Base-by-base conservation (phyloP, 163 green algal genomes). In the Scenedesmus sp. region DNA sequence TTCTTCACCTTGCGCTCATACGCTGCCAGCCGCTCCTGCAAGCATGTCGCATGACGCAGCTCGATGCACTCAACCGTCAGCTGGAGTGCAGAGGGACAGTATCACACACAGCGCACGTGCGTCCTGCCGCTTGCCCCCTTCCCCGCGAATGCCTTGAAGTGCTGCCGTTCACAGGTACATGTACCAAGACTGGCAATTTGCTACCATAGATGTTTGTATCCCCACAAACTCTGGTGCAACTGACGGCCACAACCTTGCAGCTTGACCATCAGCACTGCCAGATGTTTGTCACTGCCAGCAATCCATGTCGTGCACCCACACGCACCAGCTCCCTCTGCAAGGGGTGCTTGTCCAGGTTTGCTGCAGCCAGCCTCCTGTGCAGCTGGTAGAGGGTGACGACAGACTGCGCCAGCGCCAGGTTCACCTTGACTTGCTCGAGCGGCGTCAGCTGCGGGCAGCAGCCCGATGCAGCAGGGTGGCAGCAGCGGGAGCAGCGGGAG, bases 1-100 rank as follows among this genome's bases (percentile, higher is more conserved):
- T 93, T 93, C n/a, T 86, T 78, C 65, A 97, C 86, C 70, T 96
- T 97, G 37, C 93, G 90, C 51, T 88, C 53, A 46, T 95, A 97
- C 24, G 61, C 53, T 15, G 82, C 37, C 72, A 97, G 83, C 30
- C 94, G 83, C 44, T 93, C 84, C 90, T 93, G 83, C 37, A 46
- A 40, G 30, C 65, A 76, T 76, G 65, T 30, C 16, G 24, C 56
- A 70, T 7, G n/a, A 22, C 20, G 56, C 22, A 70, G 56, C 56
- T 33, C 13, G 24, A n/a, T 70, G 20, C 56, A n/a, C 20, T 33
- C 30, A 3, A 70, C 3, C 43, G 20, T 70, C 1, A 16, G 22
- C 3, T 61, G 1, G 22, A 1, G 1, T 18, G 51, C 7, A 10
- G 22, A 33, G 20, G 56, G 20, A n/a, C 56, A 70, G 56, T 22